Conservation (phyloP, 768 basidiomycete species). For the Hygrophoropsis aurantiaca region DNA sequence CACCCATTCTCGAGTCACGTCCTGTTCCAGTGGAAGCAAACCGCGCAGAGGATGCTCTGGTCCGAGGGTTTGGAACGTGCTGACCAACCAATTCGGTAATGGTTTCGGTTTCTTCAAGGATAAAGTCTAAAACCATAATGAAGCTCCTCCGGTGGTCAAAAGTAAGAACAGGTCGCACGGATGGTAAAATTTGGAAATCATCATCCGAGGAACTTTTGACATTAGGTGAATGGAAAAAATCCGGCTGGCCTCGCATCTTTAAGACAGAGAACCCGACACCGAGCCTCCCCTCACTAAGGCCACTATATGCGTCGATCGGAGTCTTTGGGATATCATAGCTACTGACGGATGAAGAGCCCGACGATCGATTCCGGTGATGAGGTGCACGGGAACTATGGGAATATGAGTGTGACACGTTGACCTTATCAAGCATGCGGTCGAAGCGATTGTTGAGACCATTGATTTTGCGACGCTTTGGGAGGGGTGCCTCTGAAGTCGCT, state of each 20-base stretch:
- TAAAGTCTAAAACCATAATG: slow-evolving; percentile 11
- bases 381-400: slow-evolving; percentile 6
- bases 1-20: neutral
- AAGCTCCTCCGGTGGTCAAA: slow-evolving; percentile 9
- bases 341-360: slow-evolving; percentile 45
- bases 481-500: slow-evolving; percentile 10
- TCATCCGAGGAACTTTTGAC: slow-evolving; percentile 12
- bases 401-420: slow-evolving; percentile 40
- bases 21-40: slow-evolving; percentile 23
- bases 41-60: slow-evolving; percentile 33
- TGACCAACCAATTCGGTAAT: slow-evolving; percentile 57
- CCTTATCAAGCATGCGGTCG: slow-evolving; percentile 66
- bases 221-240: too few species aligned
- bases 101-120: slow-evolving; percentile 25
- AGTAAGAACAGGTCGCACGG: slow-evolving; percentile 29
- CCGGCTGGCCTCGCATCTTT: slow-evolving; percentile 30
- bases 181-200: slow-evolving; percentile 10
- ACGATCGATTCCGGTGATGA: slow-evolving; percentile 37
- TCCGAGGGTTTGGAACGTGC: slow-evolving; percentile 48
- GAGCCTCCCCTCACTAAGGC: slow-evolving; percentile 31
- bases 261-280: slow-evolving; percentile 43
- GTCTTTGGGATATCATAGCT: slow-evolving; percentile 42
- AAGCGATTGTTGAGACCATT: slow-evolving; percentile 56
- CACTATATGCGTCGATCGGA: slow-evolving; percentile 40
- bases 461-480: slow-evolving; percentile 49